Evolutionary conservation across 306 rosid genomes (phyloP).

Genomic region (Cucurbita ficifolia): DNA sequence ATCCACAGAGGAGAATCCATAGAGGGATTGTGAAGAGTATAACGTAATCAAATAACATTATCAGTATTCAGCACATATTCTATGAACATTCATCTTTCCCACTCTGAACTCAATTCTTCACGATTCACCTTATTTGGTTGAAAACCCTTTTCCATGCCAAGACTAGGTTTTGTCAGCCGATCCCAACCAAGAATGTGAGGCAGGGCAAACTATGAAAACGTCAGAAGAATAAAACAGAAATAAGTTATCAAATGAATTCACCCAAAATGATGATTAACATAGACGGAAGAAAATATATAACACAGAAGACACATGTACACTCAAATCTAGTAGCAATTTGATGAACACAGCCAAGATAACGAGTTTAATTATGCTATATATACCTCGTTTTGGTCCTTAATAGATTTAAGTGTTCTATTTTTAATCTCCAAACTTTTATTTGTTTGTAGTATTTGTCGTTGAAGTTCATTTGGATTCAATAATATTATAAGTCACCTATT

Average conservation of each 20-base stretch:
- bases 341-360: neutral
- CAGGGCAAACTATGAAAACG: constrained; percentile 52
- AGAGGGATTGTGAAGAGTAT: too few relatives aligned
- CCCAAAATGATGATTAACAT: neutral
- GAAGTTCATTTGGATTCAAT: neutral
- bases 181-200: constrained; percentile 93
- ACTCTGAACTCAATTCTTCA: constrained; percentile 38
- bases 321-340: neutral
- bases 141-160: constrained; percentile 11
- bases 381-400: neutral
- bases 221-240: neutral
- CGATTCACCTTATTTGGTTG: constrained; percentile 15
- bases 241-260: neutral
- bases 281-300: neutral
- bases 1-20: too few relatives aligned
- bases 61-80: neutral
- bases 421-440: too few relatives aligned
- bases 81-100: constrained; percentile 46
- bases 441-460: neutral
- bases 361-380: neutral
- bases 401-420: neutral
- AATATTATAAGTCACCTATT: neutral
- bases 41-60: too few relatives aligned
- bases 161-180: constrained; percentile 30
- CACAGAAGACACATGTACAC: neutral